Conservation (phyloP, 352 stramenopile species). For the Pythium phragmiticola region DNA sequence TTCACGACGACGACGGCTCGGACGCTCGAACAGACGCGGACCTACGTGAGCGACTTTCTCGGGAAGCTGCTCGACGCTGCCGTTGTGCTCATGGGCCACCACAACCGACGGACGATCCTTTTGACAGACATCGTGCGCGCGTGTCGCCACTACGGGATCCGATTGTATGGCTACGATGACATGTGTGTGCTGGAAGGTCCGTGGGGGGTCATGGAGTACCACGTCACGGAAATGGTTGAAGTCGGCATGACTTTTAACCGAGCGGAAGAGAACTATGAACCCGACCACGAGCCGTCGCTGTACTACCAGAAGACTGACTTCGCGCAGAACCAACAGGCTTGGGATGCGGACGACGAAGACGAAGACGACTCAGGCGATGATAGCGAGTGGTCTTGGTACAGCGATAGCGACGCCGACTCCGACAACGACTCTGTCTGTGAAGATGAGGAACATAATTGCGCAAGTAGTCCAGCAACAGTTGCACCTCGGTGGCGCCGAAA, state of each 20-base stretch:
- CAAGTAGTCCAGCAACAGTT: constrained; percentile 5
- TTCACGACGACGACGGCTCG: constrained; percentile 51
- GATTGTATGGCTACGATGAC: constrained; percentile 81
- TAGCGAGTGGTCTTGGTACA: constrained; percentile 66
- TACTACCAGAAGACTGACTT: constrained; percentile 61
- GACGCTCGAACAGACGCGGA: constrained; percentile 37
- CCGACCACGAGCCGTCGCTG: constrained; percentile 52
- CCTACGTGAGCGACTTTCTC: constrained; percentile 56
- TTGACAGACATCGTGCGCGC: constrained; percentile 68
- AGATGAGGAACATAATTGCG: constrained; percentile 22
- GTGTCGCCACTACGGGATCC: constrained; percentile 62
- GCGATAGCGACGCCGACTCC: constrained; percentile 56
- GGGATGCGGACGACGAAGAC: constrained; percentile 37
- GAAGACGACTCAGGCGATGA: constrained; percentile 42
- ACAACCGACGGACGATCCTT: constrained; percentile 40
- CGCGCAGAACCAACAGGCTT: constrained; percentile 53
- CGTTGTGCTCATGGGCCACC: constrained; percentile 46
- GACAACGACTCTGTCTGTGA: constrained; percentile 48
- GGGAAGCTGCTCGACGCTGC: constrained; percentile 50
- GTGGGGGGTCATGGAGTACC: constrained; percentile 33
- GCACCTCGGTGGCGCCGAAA: constrained; percentile 13
- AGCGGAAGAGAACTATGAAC: constrained; percentile 36
- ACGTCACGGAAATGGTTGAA: constrained; percentile 79
- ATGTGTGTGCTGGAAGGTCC: constrained; percentile 47
- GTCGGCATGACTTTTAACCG: constrained; percentile 26